Base-by-base conservation (phyloP, 257 asterid genomes). In the Knoxia roxburghii region DNA sequence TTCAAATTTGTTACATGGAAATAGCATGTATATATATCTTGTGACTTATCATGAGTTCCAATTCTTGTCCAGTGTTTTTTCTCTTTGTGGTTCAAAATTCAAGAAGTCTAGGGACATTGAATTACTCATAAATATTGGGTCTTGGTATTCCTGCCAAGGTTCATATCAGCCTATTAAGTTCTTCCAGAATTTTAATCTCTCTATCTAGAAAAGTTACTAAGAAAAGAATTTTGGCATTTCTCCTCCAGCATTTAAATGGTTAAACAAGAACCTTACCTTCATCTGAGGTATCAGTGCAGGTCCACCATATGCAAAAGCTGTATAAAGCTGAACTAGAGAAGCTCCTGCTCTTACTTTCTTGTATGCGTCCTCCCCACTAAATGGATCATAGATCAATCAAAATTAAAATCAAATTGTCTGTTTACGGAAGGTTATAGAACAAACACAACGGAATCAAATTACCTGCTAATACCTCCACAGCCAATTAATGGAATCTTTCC, bases 401-500 rank as follows among this genome's bases (percentile, higher is more conserved):
- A 35, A 21, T 40, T 18, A 7, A 65, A 46, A 14, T 35, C 55
- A 20, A 54, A 14, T 27, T 52, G 12, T 55, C 24, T 15, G 2
- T 35, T 21, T 1, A 9, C 27, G 35, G 24, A 26, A 56, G 17
- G 41, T 13, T 12, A 67, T 14, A 57, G 13, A 50, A 61, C 52
- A 45, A 58, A 50, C 65, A 69, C 20, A 54, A 12, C 27, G 58
- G 43, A 69, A 72, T 40, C 60, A 49, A 57, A 48, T 67, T 81
- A 93, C 99, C 97, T 86, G 95, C 96, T 84, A 70, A 93, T 61
- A 68, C 99, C 97, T 72, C 99, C 99, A 68, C 95, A 85, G 72
- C 99, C 97, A 59, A 91, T 80, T 73, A 91, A 71, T 69, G 96
- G 93, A 78, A 91, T 85, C 75, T 81, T 86, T 62, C 97, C 97